Evolutionary conservation across 2,329 filamentous ascomycete species (phyloP).

Genomic region (Aspergillus sp.): DNA sequence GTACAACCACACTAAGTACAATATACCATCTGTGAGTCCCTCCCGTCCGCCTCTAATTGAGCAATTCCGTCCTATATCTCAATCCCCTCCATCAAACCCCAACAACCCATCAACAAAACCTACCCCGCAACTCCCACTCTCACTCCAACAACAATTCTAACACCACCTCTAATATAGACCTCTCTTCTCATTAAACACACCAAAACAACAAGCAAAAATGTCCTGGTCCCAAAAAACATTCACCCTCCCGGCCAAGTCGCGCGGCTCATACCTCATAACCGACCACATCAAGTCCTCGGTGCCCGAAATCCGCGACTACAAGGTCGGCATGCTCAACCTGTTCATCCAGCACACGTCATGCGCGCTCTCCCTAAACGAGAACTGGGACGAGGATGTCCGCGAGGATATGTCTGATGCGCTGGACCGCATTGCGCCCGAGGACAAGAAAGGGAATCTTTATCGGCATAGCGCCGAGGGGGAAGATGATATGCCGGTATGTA

Average conservation of each 20-base stretch:
- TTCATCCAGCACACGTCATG: conserved; percentile 96
- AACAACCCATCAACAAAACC: neutral
- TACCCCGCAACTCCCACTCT: conserved; percentile 5
- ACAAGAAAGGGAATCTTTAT: conserved; percentile 74
- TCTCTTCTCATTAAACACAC: neutral
- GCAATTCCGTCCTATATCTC: neutral
- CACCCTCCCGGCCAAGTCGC: conserved; percentile 70
- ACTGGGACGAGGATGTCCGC: conserved; percentile 81
- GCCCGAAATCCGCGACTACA: conserved; percentile 80
- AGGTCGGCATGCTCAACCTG: conserved; percentile 80
- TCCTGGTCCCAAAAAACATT: conserved; percentile 85
- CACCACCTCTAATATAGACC: neutral
- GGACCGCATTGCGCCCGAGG: conserved; percentile 84
- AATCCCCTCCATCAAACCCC: conserved; percentile 19
- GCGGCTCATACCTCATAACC: conserved; percentile 89
- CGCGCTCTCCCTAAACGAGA: conserved; percentile 90
- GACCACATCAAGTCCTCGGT: conserved; percentile 68
- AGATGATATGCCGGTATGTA: conserved; percentile 89
- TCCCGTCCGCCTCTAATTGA: neutral
- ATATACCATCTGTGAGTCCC: neutral
- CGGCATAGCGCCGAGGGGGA: conserved; percentile 80
- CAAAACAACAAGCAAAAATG: conserved; percentile 38
- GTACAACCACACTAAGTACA: neutral
- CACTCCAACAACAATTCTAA: neutral
- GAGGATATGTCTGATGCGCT: conserved; percentile 92